Conservation (phyloP, 176 grass and related monocot species). For the Urochloa ruziziensis region DNA sequence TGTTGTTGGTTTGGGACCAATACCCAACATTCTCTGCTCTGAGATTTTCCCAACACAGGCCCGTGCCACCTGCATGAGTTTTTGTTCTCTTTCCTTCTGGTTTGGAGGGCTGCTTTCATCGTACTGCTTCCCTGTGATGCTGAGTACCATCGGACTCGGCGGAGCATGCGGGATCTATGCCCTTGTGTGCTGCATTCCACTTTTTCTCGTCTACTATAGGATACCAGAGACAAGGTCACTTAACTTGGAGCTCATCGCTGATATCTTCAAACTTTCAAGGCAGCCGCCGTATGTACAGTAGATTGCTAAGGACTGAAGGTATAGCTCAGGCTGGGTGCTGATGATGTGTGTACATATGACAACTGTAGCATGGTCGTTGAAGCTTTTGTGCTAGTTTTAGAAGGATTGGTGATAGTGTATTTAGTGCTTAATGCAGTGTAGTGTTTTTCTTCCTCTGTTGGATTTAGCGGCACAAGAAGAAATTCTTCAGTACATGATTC, state of each 20-base stretch:
- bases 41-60: slow-evolving; percentile 93
- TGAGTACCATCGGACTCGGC: slow-evolving; percentile 61
- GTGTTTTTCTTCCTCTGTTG: neutral
- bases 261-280: slow-evolving; percentile 55
- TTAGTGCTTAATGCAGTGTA: neutral
- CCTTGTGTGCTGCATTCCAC: slow-evolving; percentile 44
- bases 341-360: slow-evolving; percentile 37
- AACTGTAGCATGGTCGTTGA: slow-evolving; percentile 8
- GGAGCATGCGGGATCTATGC: slow-evolving; percentile 71
- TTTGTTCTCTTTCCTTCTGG: slow-evolving; percentile 90
- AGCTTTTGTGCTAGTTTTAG: slow-evolving; percentile 24
- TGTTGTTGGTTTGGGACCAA: slow-evolving; percentile 67
- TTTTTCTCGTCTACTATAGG: slow-evolving; percentile 55
- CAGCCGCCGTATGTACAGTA: slow-evolving; percentile 13
- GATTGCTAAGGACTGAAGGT: neutral
- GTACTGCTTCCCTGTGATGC: slow-evolving; percentile 78
- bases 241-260: slow-evolving; percentile 78
- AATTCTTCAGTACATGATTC: neutral
- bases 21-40: slow-evolving; percentile 86
- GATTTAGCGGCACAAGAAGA: neutral
- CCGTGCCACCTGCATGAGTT: slow-evolving; percentile 68
- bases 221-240: slow-evolving; percentile 73
- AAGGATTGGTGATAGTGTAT: neutral
- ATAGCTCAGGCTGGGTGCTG: neutral
- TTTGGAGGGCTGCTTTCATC: slow-evolving; percentile 65